Conservation (phyloP, 257 asterid genomes). For the Solanum chaucha region DNA sequence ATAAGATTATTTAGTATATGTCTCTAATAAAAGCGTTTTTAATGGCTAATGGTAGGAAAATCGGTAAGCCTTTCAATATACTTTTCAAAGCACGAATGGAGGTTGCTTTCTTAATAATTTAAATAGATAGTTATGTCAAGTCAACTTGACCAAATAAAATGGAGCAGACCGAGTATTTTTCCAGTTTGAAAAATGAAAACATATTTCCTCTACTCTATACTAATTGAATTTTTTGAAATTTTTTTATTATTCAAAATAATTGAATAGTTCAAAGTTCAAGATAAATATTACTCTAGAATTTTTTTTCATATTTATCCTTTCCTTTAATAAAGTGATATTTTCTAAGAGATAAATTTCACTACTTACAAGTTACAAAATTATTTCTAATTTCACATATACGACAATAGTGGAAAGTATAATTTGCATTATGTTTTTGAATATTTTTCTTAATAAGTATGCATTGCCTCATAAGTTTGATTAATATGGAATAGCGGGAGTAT, state of each 20-base stretch:
- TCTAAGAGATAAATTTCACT: too few species aligned
- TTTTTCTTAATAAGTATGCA: background rate
- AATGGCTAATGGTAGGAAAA: background rate
- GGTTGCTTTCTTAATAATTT: background rate
- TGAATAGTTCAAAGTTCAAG: background rate
- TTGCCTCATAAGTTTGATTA: background rate
- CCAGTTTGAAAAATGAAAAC: background rate
- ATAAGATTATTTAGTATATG: background rate
- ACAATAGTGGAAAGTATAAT: too few species aligned
- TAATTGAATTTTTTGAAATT: too few species aligned
- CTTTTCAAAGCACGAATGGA: background rate
- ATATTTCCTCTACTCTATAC: too few species aligned
- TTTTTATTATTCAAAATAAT: too few species aligned
- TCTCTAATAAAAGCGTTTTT: background rate
- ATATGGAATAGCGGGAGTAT: too few species aligned
- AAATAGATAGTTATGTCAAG: background rate
- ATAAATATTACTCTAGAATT: too few species aligned
- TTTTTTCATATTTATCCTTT: too few species aligned
- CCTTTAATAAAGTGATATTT: too few species aligned
- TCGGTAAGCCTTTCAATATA: too few species aligned
- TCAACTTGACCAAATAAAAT: background rate
- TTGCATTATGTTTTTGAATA: background rate
- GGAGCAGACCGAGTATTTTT: background rate
- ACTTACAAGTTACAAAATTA: too few species aligned
- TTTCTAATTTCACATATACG: too few species aligned